These are phyloP conservation scores for Lophium mytilinum DNA, from an alignment of 495 filamentous ascomycete species.

Conservation along the genomic window DNA sequence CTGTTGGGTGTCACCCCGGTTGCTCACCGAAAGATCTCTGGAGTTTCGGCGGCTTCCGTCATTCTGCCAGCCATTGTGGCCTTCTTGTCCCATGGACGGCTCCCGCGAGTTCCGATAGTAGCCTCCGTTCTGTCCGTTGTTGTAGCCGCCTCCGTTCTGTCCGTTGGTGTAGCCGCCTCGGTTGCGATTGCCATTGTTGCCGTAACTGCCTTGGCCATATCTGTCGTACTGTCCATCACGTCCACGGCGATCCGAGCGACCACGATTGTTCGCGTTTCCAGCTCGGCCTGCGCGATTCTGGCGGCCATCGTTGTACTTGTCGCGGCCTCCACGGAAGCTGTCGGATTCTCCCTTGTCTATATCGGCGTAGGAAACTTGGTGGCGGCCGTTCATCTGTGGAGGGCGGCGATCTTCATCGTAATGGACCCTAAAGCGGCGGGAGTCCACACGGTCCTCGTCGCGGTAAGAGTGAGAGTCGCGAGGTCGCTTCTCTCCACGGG, in stretches of 20 bases:
- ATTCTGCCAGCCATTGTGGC: not conserved
- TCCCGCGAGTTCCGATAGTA: constrained; percentile 40
- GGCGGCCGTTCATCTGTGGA: constrained; percentile 39
- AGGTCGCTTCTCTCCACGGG: constrained; percentile 19
- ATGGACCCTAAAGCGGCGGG: constrained; percentile 52
- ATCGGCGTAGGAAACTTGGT: constrained; percentile 52
- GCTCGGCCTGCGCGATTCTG: not conserved
- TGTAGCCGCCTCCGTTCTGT: not conserved
- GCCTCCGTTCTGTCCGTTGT: not conserved
- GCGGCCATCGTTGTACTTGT: constrained; percentile 24
- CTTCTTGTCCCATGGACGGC: constrained; percentile 49
- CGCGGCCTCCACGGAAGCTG: constrained; percentile 1
- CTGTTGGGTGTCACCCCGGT: constrained; percentile 40
- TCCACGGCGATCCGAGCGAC: constrained; percentile 11
- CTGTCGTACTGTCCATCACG: not conserved
- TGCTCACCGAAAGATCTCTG: constrained; percentile 60
- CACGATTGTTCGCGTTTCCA: not conserved
- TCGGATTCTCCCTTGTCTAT: constrained; percentile 45
- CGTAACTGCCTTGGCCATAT: not conserved
- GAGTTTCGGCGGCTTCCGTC: constrained; percentile 29
- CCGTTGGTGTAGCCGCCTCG: not conserved
- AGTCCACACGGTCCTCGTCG: constrained; percentile 37
- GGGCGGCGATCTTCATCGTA: constrained; percentile 45
- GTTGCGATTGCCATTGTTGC: not conserved
- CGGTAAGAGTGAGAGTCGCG: constrained; percentile 43